Conservation (phyloP, 768 basidiomycete species). For the Phallus indusiatus region DNA sequence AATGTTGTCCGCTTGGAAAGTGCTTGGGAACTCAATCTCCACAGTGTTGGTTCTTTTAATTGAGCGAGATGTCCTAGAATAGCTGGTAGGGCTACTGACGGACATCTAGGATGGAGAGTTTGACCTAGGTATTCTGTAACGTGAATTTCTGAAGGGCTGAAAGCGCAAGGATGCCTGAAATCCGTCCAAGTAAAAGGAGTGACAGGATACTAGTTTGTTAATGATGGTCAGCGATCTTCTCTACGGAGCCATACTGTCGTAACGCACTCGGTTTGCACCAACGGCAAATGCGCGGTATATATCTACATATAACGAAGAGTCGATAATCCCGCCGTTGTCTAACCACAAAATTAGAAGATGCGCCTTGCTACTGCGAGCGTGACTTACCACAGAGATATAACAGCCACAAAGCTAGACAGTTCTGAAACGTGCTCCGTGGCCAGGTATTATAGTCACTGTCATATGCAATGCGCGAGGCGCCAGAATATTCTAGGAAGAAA, state of each 20-base stretch:
- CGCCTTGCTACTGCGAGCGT: background rate
- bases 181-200: slow-evolving; percentile 49
- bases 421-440: slow-evolving; percentile 44
- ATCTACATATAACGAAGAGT: background rate
- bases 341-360: background rate
- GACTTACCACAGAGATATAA: slow-evolving; percentile 44
- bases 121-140: slow-evolving; percentile 31
- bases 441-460: slow-evolving; percentile 32
- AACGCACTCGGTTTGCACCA: slow-evolving; percentile 52
- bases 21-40: slow-evolving; percentile 5
- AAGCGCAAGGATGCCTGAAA: slow-evolving; percentile 27
- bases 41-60: slow-evolving; percentile 21
- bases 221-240: slow-evolving; percentile 13
- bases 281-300: slow-evolving; percentile 29
- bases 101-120: slow-evolving; percentile 38
- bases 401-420: slow-evolving; percentile 66
- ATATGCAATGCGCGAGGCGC: slow-evolving; percentile 40
- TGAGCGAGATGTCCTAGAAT: slow-evolving; percentile 62
- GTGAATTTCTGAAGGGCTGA: background rate
- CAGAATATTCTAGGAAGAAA: slow-evolving; percentile 55
- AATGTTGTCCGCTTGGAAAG: background rate
- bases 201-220: slow-evolving; percentile 44
- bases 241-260: background rate
- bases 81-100: slow-evolving; percentile 59
- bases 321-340: background rate